Conservation (phyloP, 805 yeast genomes). For the Candida nemodendra region DNA sequence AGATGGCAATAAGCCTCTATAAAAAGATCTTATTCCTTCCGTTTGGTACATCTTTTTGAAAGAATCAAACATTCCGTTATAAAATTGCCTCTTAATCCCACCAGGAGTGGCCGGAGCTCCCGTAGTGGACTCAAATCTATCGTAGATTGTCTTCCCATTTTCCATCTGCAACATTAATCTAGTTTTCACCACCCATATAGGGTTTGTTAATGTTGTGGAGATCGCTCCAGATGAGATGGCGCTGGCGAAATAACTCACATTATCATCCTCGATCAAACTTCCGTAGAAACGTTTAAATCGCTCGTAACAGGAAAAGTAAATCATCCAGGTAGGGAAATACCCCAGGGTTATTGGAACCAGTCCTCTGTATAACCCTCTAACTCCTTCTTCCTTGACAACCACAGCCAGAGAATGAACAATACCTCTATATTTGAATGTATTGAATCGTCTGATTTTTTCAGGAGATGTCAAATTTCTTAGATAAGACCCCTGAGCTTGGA, state of each 20-base stretch:
- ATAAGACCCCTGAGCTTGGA: constrained; percentile 84
- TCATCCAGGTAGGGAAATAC: constrained; percentile 97
- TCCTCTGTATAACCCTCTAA: constrained; percentile 84
- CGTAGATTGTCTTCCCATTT: constrained; percentile 39
- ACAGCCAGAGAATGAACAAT: constrained; percentile 60
- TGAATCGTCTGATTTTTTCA: constrained; percentile 15
- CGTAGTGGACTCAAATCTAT: constrained; percentile 26
- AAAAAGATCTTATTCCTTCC: constrained; percentile 81
- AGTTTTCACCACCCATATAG: constrained; percentile 97
- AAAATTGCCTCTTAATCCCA: constrained; percentile 36
- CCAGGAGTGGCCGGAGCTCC: constrained; percentile 23
- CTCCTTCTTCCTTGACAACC: constrained; percentile 76
- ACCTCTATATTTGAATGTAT: constrained; percentile 49
- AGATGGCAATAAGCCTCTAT: constrained; percentile 88
- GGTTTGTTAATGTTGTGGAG: constrained; percentile 83
- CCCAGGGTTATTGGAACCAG: constrained; percentile 90
- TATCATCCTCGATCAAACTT: constrained; percentile 24
- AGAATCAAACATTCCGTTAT: constrained; percentile 82
- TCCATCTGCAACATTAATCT: constrained; percentile 84
- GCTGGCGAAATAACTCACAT: constrained; percentile 44
- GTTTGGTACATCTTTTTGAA: constrained; percentile 69
- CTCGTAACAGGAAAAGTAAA: constrained; percentile 90
- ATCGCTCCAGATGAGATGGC: constrained; percentile 90
- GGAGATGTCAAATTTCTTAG: constrained; percentile 20
- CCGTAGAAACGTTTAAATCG: constrained; percentile 52